These are phyloP conservation scores for Dioszegia crocea DNA, from an alignment of 768 basidiomycete genomes.

Conservation along the genomic window DNA sequence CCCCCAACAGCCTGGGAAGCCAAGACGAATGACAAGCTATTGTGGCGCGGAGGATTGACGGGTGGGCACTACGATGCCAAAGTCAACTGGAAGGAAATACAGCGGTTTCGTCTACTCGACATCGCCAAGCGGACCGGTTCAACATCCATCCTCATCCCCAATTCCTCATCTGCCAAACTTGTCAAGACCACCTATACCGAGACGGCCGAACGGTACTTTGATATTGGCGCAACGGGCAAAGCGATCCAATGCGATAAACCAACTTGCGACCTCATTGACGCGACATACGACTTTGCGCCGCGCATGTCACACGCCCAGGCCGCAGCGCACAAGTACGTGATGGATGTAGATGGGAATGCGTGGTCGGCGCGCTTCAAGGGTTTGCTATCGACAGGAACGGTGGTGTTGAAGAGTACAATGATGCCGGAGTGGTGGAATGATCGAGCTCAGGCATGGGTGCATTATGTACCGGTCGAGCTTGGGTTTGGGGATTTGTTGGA, in stretches of 20 bases:
- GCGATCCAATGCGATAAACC: constrained; percentile 37
- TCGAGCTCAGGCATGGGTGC: constrained; percentile 47
- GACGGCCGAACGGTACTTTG: constrained; percentile 22
- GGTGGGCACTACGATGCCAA: constrained; percentile 25
- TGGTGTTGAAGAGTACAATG: constrained; percentile 45
- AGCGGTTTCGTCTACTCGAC: constrained; percentile 38
- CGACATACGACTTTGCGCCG: constrained; percentile 29
- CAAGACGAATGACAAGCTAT: constrained; percentile 25
- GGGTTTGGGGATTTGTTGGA: constrained; percentile 42
- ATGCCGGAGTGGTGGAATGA: constrained; percentile 48
- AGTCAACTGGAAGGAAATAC: constrained; percentile 34
- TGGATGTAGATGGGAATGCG: constrained; percentile 48
- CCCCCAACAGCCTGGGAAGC: constrained; percentile 23
- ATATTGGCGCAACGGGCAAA: constrained; percentile 33
- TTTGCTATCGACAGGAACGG: constrained; percentile 30
- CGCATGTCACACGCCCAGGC: constrained; percentile 30
- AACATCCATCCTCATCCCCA: constrained; percentile 1
- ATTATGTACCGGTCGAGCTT: constrained; percentile 43
- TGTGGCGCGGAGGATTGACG: constrained; percentile 48
- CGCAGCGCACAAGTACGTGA: constrained; percentile 38
- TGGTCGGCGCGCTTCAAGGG: constrained; percentile 48
- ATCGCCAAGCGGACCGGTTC: constrained; percentile 10
- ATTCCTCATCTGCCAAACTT: not conserved
- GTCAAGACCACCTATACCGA: not conserved
- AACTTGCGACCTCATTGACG: constrained; percentile 36